phyloP scores from a whole-genome alignment of 139 green algal species.

The Chlorella ohadii region DNA sequence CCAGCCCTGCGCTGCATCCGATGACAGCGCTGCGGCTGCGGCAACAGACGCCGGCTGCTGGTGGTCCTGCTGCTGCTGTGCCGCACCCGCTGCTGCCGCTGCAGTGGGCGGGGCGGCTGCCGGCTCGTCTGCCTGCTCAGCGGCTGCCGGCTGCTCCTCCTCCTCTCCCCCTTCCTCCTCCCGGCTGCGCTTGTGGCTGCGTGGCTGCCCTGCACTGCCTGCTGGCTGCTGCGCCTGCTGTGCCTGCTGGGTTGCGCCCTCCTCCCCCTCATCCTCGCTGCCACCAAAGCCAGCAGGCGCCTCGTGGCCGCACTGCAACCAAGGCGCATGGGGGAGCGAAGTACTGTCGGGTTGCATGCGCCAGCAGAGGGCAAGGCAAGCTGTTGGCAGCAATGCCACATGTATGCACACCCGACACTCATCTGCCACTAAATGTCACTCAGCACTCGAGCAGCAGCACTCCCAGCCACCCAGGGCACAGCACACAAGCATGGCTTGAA shows the following conservation, averaged over 20 bases:
- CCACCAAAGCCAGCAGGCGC: conserved; percentile 39
- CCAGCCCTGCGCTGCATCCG: conserved; percentile 11
- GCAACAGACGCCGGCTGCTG: background rate
- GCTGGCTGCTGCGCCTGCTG: conserved; percentile 18
- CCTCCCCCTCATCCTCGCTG: background rate
- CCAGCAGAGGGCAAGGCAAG: too few relatives aligned
- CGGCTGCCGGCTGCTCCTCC: background rate
- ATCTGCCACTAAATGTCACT: too few relatives aligned
- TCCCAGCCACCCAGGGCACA: background rate
- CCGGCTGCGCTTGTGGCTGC: background rate
- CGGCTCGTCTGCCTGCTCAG: background rate
- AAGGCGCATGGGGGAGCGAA: too few relatives aligned
- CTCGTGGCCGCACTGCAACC: conserved; percentile 70
- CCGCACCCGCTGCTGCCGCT: background rate
- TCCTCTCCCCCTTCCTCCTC: background rate
- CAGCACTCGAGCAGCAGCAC: background rate
- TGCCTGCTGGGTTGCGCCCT: background rate
- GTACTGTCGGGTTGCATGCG: too few relatives aligned
- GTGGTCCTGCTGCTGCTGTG: background rate
- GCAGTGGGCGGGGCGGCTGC: background rate
- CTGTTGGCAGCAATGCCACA: too few relatives aligned
- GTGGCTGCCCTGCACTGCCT: too few relatives aligned
- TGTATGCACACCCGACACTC: too few relatives aligned
- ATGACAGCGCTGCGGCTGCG: background rate
- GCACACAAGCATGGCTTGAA: too few relatives aligned